Percentiles rank a stretch among this genome's conserved stretches.
Evolutionary conservation across 805 yeast genomes (phyloP).

Genomic region (Teunomyces barrocoloradensis): DNA sequence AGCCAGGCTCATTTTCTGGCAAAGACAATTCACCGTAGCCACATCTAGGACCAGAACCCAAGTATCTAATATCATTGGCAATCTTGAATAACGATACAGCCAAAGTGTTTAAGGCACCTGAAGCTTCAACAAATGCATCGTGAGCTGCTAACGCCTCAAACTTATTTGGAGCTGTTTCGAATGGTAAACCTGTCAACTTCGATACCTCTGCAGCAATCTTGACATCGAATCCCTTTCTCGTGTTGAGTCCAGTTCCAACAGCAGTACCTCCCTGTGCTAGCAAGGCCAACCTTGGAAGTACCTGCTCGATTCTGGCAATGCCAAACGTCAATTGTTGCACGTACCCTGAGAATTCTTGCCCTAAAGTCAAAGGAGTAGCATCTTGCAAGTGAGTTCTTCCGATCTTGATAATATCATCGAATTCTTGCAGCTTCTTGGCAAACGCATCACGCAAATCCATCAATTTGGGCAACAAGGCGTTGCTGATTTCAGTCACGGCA

Average conservation of each 20-base stretch:
- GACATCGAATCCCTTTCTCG: slow-evolving; percentile 36
- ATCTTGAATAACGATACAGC: slow-evolving; percentile 38
- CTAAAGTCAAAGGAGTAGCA: slow-evolving; percentile 41
- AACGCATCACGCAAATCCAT: slow-evolving; percentile 33
- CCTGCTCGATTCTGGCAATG: slow-evolving; percentile 30
- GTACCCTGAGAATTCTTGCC: slow-evolving; percentile 40
- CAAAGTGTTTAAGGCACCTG: slow-evolving; percentile 38
- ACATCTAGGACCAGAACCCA: slow-evolving; percentile 41
- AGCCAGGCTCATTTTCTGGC: slow-evolving; percentile 42
- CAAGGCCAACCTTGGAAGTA: slow-evolving; percentile 30
- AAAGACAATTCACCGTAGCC: slow-evolving; percentile 40
- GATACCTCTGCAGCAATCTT: slow-evolving; percentile 33
- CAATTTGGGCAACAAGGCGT: slow-evolving; percentile 30
- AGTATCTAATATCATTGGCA: slow-evolving; percentile 39
- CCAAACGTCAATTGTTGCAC: slow-evolving; percentile 37
- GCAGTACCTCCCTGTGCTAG: slow-evolving; percentile 44
- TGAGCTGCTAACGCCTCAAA: slow-evolving; percentile 42
- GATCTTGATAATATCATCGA: slow-evolving; percentile 34
- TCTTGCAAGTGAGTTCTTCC: slow-evolving; percentile 43
- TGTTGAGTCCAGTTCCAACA: slow-evolving; percentile 41
- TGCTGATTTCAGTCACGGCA: slow-evolving; percentile 34
- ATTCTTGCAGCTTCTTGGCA: slow-evolving; percentile 28
- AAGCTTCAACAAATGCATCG: slow-evolving; percentile 40
- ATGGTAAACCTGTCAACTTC: slow-evolving; percentile 29
- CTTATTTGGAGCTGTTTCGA: slow-evolving; percentile 40